Evolutionary conservation across 2,329 filamentous ascomycete genomes (phyloP).

Genomic region (Diaporthe citriasiana): DNA sequence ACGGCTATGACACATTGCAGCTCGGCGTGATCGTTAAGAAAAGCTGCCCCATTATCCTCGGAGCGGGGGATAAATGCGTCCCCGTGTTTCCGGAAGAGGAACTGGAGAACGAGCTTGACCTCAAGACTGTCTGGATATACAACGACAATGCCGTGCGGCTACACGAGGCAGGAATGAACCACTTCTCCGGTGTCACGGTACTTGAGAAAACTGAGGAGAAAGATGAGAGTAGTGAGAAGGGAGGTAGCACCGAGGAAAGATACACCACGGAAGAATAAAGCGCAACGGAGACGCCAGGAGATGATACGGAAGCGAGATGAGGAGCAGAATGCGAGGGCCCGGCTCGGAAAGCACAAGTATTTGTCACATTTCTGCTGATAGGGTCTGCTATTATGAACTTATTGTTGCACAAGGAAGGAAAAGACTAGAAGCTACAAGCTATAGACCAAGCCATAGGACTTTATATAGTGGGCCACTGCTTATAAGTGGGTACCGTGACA

Average conservation of each 20-base stretch:
- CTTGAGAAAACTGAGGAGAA: neutral
- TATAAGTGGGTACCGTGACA: no score
- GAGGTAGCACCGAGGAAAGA: no score
- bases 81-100: neutral
- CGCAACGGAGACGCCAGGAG: neutral
- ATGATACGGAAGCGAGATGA: neutral
- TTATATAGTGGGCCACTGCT: no score
- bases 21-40: neutral
- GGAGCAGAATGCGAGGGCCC: no score
- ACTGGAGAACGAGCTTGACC: neutral
- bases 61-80: neutral
- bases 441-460: no score
- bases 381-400: no score
- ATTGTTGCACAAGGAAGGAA: no score
- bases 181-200: neutral
- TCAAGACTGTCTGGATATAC: slow-evolving; percentile 6
- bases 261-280: no score
- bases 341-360: neutral
- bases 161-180: neutral
- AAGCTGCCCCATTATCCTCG: neutral
- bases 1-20: neutral
- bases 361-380: no score
- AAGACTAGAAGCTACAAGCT: no score
- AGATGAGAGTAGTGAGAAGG: neutral
- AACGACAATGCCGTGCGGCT: neutral